Conservation (phyloP, 2,329 filamentous ascomycete species). For the Alternaria alternata region DNA sequence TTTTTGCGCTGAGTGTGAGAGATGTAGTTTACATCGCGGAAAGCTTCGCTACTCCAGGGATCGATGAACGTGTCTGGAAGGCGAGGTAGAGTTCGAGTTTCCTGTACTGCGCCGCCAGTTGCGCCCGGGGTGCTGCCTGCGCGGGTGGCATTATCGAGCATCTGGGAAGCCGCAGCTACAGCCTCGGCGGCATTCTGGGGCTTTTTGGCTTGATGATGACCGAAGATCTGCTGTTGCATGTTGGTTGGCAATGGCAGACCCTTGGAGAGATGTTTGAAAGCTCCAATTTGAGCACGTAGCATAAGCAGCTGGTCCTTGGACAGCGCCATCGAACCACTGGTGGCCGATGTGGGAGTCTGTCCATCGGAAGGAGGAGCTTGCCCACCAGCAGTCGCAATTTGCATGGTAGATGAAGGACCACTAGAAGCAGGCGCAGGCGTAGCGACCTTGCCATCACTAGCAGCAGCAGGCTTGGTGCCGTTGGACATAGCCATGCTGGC, state of each 20-base stretch:
- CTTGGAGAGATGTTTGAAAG: slow-evolving; percentile 89
- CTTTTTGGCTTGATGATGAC: slow-evolving; percentile 70
- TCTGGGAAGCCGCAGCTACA: slow-evolving; percentile 57
- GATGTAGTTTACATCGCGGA: slow-evolving; percentile 75
- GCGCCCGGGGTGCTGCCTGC: slow-evolving; percentile 47
- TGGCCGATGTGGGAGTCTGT: slow-evolving; percentile 45
- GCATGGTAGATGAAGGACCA: slow-evolving; percentile 33
- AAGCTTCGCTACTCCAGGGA: slow-evolving; percentile 49
- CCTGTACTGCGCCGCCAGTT: slow-evolving; percentile 49
- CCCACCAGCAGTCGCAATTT: slow-evolving; percentile 34
- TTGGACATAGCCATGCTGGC: slow-evolving; percentile 51
- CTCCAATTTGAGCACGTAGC: slow-evolving; percentile 84
- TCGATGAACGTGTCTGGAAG: slow-evolving; percentile 64
- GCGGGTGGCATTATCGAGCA: slow-evolving; percentile 61
- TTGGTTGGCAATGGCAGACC: slow-evolving; percentile 81
- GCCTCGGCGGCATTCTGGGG: slow-evolving; percentile 50
- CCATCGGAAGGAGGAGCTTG: slow-evolving; percentile 51
- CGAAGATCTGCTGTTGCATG: slow-evolving; percentile 84
- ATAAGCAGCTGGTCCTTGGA: slow-evolving; percentile 76
- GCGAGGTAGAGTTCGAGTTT: slow-evolving; percentile 40
- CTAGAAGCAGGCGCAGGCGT: slow-evolving; percentile 30
- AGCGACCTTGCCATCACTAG: slow-evolving; percentile 34
- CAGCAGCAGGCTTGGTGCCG: slow-evolving; percentile 52
- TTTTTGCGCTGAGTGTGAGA: slow-evolving; percentile 80
- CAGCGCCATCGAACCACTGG: slow-evolving; percentile 33